phyloP scores from a whole-genome alignment of 495 filamentous ascomycete species.

The Lophiostoma macrostomum region DNA sequence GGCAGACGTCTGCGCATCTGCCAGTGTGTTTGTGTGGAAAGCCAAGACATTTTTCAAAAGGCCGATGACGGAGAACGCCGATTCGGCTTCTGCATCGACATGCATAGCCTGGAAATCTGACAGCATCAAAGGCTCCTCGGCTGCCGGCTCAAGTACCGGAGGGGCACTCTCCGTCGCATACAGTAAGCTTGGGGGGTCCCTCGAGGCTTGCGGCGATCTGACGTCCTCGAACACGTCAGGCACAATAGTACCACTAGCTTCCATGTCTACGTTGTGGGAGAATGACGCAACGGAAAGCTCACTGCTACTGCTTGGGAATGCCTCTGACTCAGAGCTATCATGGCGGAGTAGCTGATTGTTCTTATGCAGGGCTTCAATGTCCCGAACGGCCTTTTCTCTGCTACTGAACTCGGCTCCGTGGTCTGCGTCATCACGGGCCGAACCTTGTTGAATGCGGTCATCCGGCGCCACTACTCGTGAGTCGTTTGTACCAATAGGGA shows the following conservation, averaged over 20 bases:
- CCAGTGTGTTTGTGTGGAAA: slow-evolving; percentile 28
- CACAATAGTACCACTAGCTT: slow-evolving; percentile 40
- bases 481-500: slow-evolving; percentile 19
- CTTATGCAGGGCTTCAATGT: slow-evolving; percentile 27
- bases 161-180: slow-evolving; percentile 26
- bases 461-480: not conserved
- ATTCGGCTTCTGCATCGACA: slow-evolving; percentile 27
- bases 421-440: slow-evolving; percentile 20
- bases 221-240: slow-evolving; percentile 29
- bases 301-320: slow-evolving; percentile 22
- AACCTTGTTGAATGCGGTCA: slow-evolving; percentile 15
- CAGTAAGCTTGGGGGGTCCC: not conserved
- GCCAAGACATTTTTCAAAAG: slow-evolving; percentile 35
- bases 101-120: slow-evolving; percentile 33
- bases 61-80: slow-evolving; percentile 34
- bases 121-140: slow-evolving; percentile 29
- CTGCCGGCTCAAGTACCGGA: slow-evolving; percentile 25
- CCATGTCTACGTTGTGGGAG: slow-evolving; percentile 30
- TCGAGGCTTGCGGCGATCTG: slow-evolving; percentile 14
- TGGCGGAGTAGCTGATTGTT: slow-evolving; percentile 34
- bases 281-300: slow-evolving; percentile 17
- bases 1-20: slow-evolving; percentile 40
- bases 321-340: slow-evolving; percentile 34
- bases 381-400: slow-evolving; percentile 26
- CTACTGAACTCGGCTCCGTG: slow-evolving; percentile 9